Conservation (phyloP, 257 asterid genomes). For the Eustoma russellianum region DNA sequence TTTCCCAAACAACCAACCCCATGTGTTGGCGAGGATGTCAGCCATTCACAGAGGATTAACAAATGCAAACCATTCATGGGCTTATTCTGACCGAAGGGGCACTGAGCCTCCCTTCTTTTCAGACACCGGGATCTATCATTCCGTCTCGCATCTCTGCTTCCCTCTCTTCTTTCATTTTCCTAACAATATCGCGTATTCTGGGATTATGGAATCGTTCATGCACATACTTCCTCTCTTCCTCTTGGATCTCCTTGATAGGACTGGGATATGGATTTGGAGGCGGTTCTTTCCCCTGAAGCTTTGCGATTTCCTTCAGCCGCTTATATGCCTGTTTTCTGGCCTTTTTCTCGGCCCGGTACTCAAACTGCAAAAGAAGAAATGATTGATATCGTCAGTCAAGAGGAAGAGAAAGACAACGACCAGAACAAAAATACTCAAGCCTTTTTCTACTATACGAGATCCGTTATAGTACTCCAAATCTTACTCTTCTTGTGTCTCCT, state of each 20-base stretch:
- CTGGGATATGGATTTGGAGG: conserved; percentile 77
- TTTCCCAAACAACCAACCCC: too few species aligned
- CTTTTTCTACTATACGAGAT: too few species aligned
- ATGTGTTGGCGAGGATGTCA: too few species aligned
- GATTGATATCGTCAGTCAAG: not conserved
- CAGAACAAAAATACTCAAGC: too few species aligned
- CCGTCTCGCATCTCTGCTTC: conserved; percentile 33
- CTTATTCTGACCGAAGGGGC: too few species aligned
- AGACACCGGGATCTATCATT: conserved; percentile 21
- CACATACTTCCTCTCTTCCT: conserved; percentile 58
- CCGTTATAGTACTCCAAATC: not conserved
- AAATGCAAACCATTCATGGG: too few species aligned
- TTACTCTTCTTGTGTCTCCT: too few species aligned
- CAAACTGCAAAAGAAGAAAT: conserved; percentile 43
- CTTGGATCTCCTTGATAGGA: conserved; percentile 71
- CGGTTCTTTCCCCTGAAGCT: conserved; percentile 56
- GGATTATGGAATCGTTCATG: conserved; percentile 52
- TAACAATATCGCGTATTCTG: conserved; percentile 20
- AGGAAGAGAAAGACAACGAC: too few species aligned
- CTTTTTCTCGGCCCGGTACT: conserved; percentile 50
- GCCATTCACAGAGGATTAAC: too few species aligned
- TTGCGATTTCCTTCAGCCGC: conserved; percentile 59
- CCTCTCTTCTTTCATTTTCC: conserved; percentile 40
- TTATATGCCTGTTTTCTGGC: conserved; percentile 52
- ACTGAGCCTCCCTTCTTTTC: not conserved